phyloP scores from a whole-genome alignment of 495 filamentous ascomycete genomes.

The Hypomontagnella monticulosa region DNA sequence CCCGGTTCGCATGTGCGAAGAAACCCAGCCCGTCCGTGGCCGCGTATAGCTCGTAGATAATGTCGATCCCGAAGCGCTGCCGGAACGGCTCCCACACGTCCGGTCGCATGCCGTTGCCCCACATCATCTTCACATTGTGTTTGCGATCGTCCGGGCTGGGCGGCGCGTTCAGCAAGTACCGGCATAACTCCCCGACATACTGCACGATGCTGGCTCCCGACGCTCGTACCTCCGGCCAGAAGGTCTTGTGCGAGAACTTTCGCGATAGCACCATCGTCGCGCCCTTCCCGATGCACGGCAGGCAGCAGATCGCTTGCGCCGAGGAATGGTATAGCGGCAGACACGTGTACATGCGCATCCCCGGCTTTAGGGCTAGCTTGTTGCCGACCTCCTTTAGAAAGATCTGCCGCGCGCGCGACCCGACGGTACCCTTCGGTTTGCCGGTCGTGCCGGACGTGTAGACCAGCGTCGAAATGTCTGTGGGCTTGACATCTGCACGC shows the following conservation, averaged over 20 bases:
- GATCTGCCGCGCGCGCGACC: constrained; percentile 40
- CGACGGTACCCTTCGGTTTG: constrained; percentile 58
- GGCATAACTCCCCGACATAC: constrained; percentile 82
- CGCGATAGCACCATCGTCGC: constrained; percentile 71
- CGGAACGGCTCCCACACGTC: constrained; percentile 78
- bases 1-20: constrained; percentile 60
- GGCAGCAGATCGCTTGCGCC: constrained; percentile 62
- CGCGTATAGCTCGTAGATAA: constrained; percentile 71
- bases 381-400: constrained; percentile 26
- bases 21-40: constrained; percentile 66
- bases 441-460: constrained; percentile 61
- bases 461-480: constrained; percentile 14
- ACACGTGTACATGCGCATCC: constrained; percentile 74
- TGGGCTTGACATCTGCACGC: constrained; percentile 21
- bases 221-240: constrained; percentile 78
- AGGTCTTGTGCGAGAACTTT: constrained; percentile 73
- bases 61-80: constrained; percentile 67
- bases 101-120: constrained; percentile 78
- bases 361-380: constrained; percentile 20
- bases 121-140: constrained; percentile 72
- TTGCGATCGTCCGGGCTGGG: constrained; percentile 67
- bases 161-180: constrained; percentile 77
- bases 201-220: constrained; percentile 73
- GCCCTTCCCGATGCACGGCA: constrained; percentile 63
- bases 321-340: constrained; percentile 87